phyloP scores from a whole-genome alignment of 108 stramenopile genomes.

The Skeletonema grethae region DNA sequence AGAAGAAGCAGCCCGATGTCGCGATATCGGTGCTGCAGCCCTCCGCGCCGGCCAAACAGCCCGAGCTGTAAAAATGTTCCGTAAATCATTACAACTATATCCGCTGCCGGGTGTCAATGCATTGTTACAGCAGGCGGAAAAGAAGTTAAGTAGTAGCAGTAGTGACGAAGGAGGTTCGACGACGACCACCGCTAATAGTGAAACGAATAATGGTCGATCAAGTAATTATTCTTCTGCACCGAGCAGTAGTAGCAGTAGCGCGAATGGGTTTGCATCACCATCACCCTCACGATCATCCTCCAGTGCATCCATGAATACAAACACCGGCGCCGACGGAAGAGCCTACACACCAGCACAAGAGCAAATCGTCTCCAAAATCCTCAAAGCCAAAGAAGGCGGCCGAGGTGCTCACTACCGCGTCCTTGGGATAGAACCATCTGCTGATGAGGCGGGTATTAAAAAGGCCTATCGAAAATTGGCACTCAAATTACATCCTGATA shows the following conservation, averaged over 20 bases:
- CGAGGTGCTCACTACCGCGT: conserved; percentile 90
- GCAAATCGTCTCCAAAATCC: conserved; percentile 64
- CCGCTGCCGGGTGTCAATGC: conserved; percentile 91
- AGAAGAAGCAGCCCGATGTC: conserved; percentile 79
- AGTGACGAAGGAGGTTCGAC: conserved; percentile 7
- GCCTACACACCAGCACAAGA: conserved; percentile 75
- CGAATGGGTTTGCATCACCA: conserved; percentile 14
- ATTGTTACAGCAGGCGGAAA: conserved; percentile 70
- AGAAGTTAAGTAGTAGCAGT: conserved; percentile 22
- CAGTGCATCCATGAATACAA: not conserved
- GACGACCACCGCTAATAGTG: too few species aligned
- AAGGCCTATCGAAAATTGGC: conserved; percentile 90
- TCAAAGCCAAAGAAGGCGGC: conserved; percentile 73
- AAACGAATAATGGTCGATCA: not conserved
- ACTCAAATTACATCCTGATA: conserved; percentile 91
- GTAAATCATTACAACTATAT: conserved; percentile 85
- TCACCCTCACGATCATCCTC: conserved; percentile 16
- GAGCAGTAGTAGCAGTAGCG: not conserved
- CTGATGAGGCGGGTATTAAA: conserved; percentile 81
- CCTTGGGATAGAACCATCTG: conserved; percentile 59
- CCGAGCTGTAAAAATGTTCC: conserved; percentile 87
- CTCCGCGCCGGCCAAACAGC: conserved; percentile 66
- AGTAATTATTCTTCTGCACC: conserved; percentile 9
- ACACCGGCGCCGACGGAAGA: conserved; percentile 54
- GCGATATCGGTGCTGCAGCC: conserved; percentile 75